Conservation (phyloP, 352 stramenopile species). For the Blastocystis sp. region DNA sequence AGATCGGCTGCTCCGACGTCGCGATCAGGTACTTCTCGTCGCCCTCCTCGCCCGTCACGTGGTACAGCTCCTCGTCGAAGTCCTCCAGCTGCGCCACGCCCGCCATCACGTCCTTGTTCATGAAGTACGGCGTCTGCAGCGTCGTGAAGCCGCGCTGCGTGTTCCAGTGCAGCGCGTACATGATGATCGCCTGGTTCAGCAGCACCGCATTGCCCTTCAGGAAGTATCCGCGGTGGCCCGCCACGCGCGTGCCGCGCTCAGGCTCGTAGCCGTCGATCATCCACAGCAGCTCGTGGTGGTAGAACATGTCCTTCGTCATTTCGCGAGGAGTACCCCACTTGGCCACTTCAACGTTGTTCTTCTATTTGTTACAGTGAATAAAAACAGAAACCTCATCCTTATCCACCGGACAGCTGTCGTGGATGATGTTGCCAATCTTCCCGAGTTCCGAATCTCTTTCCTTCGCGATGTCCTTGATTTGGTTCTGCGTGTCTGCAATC, state of each 20-base stretch:
- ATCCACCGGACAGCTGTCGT: constrained; percentile 91
- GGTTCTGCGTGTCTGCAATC: not conserved
- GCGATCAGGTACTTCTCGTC: constrained; percentile 97
- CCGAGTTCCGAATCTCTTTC: constrained; percentile 80
- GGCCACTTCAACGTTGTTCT: constrained; percentile 74
- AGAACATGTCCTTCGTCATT: constrained; percentile 73
- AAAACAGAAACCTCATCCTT: constrained; percentile 89
- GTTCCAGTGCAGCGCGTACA: constrained; percentile 96
- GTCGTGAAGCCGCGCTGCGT: constrained; percentile 92
- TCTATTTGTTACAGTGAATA: constrained; percentile 77
- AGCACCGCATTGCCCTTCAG: constrained; percentile 95
- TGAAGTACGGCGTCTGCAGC: constrained; percentile 98
- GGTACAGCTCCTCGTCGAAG: constrained; percentile 99
- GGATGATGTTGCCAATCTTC: constrained; percentile 95
- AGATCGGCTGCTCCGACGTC: constrained; percentile 98
- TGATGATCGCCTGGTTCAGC: constrained; percentile 98
- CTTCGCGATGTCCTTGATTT: not conserved
- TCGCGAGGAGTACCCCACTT: constrained; percentile 62
- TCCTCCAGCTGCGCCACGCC: constrained; percentile 97
- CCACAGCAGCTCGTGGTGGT: constrained; percentile 85
- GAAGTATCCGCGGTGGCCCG: constrained; percentile 97
- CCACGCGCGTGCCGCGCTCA: constrained; percentile 90
- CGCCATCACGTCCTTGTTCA: constrained; percentile 99
- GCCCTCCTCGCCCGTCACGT: constrained; percentile 87
- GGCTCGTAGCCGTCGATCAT: constrained; percentile 98